Conservation (phyloP, 805 yeast genomes). For the Henningerozyma blattae region DNA sequence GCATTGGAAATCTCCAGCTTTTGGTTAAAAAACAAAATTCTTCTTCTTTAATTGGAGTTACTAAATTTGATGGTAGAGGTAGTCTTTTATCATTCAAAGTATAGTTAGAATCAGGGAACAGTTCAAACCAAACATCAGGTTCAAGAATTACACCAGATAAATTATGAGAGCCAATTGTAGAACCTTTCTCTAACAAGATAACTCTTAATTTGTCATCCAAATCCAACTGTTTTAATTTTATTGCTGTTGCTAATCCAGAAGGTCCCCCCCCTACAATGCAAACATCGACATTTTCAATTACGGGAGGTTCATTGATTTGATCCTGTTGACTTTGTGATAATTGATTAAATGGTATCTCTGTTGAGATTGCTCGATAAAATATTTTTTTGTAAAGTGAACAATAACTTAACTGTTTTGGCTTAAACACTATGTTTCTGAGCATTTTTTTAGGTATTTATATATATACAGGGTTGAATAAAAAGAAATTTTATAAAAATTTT, state of each 20-base stretch:
- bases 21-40: slow-evolving; percentile 59
- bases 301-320: slow-evolving; percentile 51
- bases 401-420: no score
- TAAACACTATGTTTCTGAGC: no score
- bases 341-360: slow-evolving; percentile 19
- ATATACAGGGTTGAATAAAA: no score
- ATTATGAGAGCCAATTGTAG: slow-evolving; percentile 86
- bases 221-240: slow-evolving; percentile 76
- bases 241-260: slow-evolving; percentile 92
- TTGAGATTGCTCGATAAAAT: no score
- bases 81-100: slow-evolving; percentile 37
- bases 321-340: slow-evolving; percentile 34
- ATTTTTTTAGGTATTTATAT: no score
- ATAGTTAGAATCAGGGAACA: slow-evolving; percentile 55
- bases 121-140: slow-evolving; percentile 76
- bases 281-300: slow-evolving; percentile 80
- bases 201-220: slow-evolving; percentile 66
- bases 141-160: slow-evolving; percentile 92
- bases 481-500: no score
- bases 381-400: no score
- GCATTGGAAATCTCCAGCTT: slow-evolving; percentile 51
- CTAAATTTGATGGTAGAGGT: slow-evolving; percentile 68
- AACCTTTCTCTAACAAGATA: slow-evolving; percentile 82
- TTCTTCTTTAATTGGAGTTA: slow-evolving; percentile 66
- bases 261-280: slow-evolving; percentile 98